These are phyloP conservation scores for Solanum piurae DNA, from an alignment of 257 asterid species.

Conservation along the genomic window DNA sequence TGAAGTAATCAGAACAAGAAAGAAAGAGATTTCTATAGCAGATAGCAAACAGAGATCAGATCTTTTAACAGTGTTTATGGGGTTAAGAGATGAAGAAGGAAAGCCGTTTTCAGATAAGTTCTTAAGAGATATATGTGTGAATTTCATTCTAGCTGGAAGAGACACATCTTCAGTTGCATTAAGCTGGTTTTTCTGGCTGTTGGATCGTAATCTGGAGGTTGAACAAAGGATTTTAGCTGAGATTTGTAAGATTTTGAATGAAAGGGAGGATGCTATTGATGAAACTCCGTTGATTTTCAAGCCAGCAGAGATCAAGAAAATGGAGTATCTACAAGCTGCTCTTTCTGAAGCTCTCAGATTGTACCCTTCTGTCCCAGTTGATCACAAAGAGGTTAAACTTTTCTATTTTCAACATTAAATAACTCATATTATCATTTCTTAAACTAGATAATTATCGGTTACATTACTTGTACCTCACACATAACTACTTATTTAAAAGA, in stretches of 20 bases:
- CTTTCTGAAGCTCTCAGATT: conserved; percentile 80
- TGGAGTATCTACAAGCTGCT: conserved; percentile 96
- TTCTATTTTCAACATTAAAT: neutral
- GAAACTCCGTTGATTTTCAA: conserved; percentile 26
- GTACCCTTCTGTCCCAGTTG: conserved; percentile 96
- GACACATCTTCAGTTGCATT: conserved; percentile 96
- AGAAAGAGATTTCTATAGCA: conserved; percentile 37
- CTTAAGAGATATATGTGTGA: conserved; percentile 80
- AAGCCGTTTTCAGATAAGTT: conserved; percentile 41
- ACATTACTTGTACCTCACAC: neutral
- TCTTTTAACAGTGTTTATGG: conserved; percentile 70
- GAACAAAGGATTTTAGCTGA: conserved; percentile 65
- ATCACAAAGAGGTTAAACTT: conserved; percentile 73
- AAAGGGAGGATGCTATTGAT: conserved; percentile 20
- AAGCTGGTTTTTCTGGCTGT: conserved; percentile 94
- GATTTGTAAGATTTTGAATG: conserved; percentile 41
- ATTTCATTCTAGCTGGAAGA: conserved; percentile 86
- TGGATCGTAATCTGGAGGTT: conserved; percentile 41
- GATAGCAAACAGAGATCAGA: conserved; percentile 35
- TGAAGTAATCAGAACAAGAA: conserved; percentile 62
- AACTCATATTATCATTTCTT: neutral
- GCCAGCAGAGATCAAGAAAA: conserved; percentile 85
- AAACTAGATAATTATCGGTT: neutral
- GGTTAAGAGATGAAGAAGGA: conserved; percentile 51
- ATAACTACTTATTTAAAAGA: neutral